phyloP scores from a whole-genome alignment of 2,329 filamentous ascomycete genomes.

The Teratosphaeria viscida region DNA sequence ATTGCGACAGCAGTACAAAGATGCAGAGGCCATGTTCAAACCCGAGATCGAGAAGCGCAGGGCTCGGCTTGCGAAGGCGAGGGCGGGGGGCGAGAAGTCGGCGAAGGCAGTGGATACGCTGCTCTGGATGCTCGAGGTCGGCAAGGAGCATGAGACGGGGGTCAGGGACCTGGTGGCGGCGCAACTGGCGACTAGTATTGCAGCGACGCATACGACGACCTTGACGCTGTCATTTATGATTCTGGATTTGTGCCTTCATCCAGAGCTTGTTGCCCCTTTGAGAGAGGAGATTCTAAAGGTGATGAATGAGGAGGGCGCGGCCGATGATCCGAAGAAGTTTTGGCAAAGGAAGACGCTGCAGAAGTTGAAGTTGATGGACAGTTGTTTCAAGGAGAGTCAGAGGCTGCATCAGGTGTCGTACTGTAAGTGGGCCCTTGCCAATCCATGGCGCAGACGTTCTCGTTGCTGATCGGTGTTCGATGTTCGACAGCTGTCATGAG shows the following conservation, averaged over 20 bases:
- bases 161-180: slow-evolving; percentile 9
- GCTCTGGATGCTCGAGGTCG: slow-evolving; percentile 18
- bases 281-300: slow-evolving; percentile 17
- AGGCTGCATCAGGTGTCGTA: slow-evolving; percentile 9
- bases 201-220: slow-evolving; percentile 19
- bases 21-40: slow-evolving; percentile 26
- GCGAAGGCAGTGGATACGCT: slow-evolving; percentile 17
- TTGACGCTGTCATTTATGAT: slow-evolving; percentile 12
- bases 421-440: not conserved
- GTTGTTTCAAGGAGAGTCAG: slow-evolving; percentile 23
- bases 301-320: slow-evolving; percentile 11
- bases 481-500: not conserved
- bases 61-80: slow-evolving; percentile 6
- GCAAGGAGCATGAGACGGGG: slow-evolving; percentile 5
- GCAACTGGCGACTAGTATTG: slow-evolving; percentile 12
- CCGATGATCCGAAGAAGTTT: not conserved
- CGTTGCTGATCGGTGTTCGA: not conserved
- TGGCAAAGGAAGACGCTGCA: slow-evolving; percentile 19
- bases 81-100: slow-evolving; percentile 7
- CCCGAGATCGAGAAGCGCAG: slow-evolving; percentile 26
- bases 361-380: slow-evolving; percentile 23
- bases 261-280: slow-evolving; percentile 17
- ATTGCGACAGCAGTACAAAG: slow-evolving; percentile 20
- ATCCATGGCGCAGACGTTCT: not conserved
- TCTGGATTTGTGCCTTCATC: slow-evolving; percentile 3